Percentiles rank a stretch among this genome's conserved stretches.
Evolutionary conservation across 2,329 filamentous ascomycete species (phyloP).

Genomic region (Didymellaceae sp.): DNA sequence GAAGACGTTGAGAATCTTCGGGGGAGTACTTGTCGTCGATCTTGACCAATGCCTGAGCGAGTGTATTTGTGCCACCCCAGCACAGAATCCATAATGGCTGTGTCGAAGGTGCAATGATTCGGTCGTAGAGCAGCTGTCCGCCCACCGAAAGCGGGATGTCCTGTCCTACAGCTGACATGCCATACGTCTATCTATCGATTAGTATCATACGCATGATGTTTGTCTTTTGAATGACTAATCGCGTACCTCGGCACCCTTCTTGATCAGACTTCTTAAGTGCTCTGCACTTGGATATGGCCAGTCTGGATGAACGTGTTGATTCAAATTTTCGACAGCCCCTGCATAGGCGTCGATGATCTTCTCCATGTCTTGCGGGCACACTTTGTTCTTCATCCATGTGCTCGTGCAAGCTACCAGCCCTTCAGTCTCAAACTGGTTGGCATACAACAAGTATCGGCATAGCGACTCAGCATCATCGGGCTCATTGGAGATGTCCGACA

Average conservation of each 20-base stretch:
- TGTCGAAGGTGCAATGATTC: slow-evolving; percentile 47
- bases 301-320: slow-evolving; percentile 53
- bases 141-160: slow-evolving; percentile 51
- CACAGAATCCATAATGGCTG: slow-evolving; percentile 60
- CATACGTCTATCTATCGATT: slow-evolving; percentile 37
- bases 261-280: slow-evolving; percentile 33
- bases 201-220: not conserved
- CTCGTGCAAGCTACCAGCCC: slow-evolving; percentile 51
- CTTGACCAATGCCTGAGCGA: slow-evolving; percentile 57
- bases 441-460: slow-evolving; percentile 47
- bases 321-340: slow-evolving; percentile 53
- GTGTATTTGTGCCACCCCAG: slow-evolving; percentile 62
- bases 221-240: not conserved
- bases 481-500: slow-evolving; percentile 51
- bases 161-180: slow-evolving; percentile 46
- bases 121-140: slow-evolving; percentile 53
- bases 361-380: slow-evolving; percentile 45
- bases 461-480: slow-evolving; percentile 50
- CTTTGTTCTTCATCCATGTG: slow-evolving; percentile 49
- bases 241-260: slow-evolving; percentile 42
- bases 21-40: slow-evolving; percentile 44
- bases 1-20: slow-evolving; percentile 42
- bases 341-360: slow-evolving; percentile 46
- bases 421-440: slow-evolving; percentile 49
- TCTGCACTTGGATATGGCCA: slow-evolving; percentile 40